Conservation (phyloP, 306 rosid species). For the Vicia villosa region DNA sequence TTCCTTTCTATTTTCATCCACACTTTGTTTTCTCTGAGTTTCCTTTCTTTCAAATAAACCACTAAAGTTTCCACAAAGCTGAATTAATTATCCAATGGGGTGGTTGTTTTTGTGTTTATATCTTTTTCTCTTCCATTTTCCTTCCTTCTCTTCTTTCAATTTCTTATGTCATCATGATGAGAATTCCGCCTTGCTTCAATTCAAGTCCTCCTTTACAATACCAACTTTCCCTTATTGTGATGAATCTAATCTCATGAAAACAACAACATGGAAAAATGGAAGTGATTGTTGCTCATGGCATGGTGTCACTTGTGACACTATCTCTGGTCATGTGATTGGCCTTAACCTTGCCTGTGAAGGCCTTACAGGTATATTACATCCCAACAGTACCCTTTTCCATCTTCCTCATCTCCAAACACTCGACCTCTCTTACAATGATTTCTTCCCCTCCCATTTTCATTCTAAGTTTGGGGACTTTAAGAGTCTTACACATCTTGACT, state of each 20-base stretch:
- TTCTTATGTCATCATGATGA: background rate
- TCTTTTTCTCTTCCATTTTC: too few relatives aligned
- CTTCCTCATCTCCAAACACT: constrained; percentile 30
- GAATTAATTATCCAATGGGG: too few relatives aligned
- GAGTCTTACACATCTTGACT: too few relatives aligned
- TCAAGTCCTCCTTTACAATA: background rate
- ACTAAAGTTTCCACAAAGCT: too few relatives aligned
- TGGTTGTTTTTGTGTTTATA: too few relatives aligned
- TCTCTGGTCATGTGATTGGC: too few relatives aligned
- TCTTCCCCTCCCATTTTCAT: too few relatives aligned
- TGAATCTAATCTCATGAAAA: background rate
- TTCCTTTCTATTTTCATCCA: too few relatives aligned
- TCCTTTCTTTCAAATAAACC: too few relatives aligned
- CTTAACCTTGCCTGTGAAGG: constrained; percentile 9
- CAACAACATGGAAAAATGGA: constrained; percentile 12
- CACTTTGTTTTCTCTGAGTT: too few relatives aligned
- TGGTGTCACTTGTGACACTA: constrained; percentile 25
- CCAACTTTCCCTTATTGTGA: background rate
- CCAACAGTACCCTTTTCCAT: background rate
- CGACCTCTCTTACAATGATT: constrained; percentile 6
- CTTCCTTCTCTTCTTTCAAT: too few relatives aligned
- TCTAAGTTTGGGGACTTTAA: too few relatives aligned
- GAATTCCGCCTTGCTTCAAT: background rate
- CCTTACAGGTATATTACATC: constrained; percentile 21
- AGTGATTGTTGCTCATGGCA: constrained; percentile 32